A percentile compares a stretch with the other conserved stretches of the same genome.
phyloP scores from a whole-genome alignment of 345 rosid genomes.

The Gossypium arboreum region DNA sequence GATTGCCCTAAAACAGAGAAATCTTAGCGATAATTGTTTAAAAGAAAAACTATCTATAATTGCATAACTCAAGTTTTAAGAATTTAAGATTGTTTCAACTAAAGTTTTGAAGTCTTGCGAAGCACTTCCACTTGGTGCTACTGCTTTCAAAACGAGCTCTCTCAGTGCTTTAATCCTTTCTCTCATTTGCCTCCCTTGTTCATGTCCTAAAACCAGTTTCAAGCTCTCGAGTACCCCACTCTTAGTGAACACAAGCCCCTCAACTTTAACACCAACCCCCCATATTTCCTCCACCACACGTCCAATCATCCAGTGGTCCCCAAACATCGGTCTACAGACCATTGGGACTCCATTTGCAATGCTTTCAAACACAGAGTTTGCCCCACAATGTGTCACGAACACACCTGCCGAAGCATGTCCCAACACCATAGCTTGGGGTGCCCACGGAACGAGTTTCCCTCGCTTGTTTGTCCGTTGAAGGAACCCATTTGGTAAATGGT shows the following conservation, averaged over 20 bases:
- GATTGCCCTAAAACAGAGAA: no score
- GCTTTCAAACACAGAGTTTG: conserved; percentile 51
- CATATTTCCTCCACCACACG: conserved; percentile 49
- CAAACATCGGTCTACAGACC: conserved; percentile 58
- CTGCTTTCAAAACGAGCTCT: conserved; percentile 30
- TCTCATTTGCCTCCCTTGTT: conserved; percentile 39
- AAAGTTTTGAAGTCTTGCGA: conserved; percentile 22
- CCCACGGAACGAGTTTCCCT: conserved; percentile 36
- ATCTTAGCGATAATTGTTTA: no score
- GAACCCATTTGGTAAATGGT: conserved; percentile 34
- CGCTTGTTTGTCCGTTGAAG: conserved; percentile 28
- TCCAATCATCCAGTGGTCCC: conserved; percentile 45
- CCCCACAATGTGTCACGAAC: conserved; percentile 49
- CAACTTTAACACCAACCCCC: conserved; percentile 47
- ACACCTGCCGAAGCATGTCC: conserved; percentile 26
- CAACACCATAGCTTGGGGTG: no score
- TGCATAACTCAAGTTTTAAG: background rate
- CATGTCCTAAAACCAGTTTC: conserved; percentile 31
- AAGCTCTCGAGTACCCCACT: conserved; percentile 31
- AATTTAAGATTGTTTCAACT: conserved; percentile 5
- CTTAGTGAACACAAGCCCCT: conserved; percentile 29
- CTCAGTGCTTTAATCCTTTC: conserved; percentile 21
- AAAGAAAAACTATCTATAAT: no score
- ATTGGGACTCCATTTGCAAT: conserved; percentile 47
- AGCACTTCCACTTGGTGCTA: conserved; percentile 29